These are phyloP conservation scores for Saraca asoca DNA, from an alignment of 331 rosid genomes.

Conservation along the genomic window DNA sequence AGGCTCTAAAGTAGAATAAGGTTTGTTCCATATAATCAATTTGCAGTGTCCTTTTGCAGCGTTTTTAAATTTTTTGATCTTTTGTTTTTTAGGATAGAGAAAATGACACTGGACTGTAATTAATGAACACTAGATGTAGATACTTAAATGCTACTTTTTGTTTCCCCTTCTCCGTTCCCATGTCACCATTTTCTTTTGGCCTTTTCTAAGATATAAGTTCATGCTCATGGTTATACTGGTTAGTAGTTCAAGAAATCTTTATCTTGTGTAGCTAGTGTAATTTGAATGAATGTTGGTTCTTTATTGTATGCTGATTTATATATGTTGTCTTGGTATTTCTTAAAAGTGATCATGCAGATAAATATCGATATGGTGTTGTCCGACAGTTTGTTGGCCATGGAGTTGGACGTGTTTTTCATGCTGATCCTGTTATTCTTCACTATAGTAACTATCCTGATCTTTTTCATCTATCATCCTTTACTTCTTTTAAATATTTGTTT, in stretches of 20 bases:
- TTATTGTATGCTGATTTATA: slow-evolving; percentile 22
- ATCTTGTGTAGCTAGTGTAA: background rate
- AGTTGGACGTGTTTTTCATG: slow-evolving; percentile 86
- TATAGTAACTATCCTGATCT: slow-evolving; percentile 53
- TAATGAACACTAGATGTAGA: background rate
- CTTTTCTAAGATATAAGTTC: no score
- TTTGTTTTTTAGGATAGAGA: background rate
- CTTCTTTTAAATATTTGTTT: slow-evolving; percentile 6
- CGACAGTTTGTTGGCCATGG: slow-evolving; percentile 83
- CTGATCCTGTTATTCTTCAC: slow-evolving; percentile 89
- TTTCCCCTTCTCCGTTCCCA: no score
- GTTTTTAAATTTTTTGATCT: slow-evolving; percentile 14
- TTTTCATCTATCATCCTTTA: slow-evolving; percentile 24
- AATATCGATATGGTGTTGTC: slow-evolving; percentile 80
- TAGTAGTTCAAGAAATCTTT: slow-evolving; percentile 8
- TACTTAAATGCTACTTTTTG: background rate
- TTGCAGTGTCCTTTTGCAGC: background rate
- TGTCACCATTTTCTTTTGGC: background rate
- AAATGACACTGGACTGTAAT: background rate
- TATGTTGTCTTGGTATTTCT: slow-evolving; percentile 8
- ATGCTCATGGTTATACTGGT: background rate
- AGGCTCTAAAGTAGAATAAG: background rate
- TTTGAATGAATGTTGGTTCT: slow-evolving; percentile 6
- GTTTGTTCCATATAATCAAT: background rate
- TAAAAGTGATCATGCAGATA: slow-evolving; percentile 81